phyloP scores from a whole-genome alignment of 345 rosid genomes.

The Populus euphratica region DNA sequence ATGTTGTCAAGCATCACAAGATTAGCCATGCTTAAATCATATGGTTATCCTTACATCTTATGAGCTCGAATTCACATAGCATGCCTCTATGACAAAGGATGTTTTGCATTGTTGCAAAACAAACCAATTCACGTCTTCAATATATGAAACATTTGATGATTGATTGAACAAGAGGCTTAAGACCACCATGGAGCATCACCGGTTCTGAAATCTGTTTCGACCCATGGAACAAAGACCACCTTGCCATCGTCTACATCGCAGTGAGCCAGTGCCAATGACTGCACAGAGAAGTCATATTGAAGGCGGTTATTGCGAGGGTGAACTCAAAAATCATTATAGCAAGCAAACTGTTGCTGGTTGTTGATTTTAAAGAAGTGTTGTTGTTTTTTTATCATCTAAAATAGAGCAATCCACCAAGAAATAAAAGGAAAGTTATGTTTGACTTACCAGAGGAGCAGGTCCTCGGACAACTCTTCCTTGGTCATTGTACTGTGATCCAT shows the following conservation, averaged over 20 bases:
- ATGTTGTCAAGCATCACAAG: not conserved
- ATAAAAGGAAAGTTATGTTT: not conserved
- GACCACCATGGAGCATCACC: constrained; percentile 97
- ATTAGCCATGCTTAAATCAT: not conserved
- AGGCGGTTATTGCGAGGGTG: not conserved
- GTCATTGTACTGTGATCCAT: constrained; percentile 94
- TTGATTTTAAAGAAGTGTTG: not conserved
- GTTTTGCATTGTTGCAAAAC: constrained; percentile 14
- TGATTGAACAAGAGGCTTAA: constrained; percentile 18
- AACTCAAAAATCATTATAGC: not conserved
- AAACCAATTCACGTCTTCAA: not conserved
- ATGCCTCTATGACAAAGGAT: not conserved
- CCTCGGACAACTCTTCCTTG: constrained; percentile 98
- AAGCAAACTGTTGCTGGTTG: not conserved
- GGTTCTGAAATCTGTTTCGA: constrained; percentile 93
- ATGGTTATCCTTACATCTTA: not conserved
- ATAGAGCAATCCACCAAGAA: not conserved
- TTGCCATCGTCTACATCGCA: constrained; percentile 72
- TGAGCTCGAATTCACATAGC: constrained; percentile 5
- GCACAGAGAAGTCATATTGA: constrained; percentile 8
- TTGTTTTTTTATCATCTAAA: not conserved
- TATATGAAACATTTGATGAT: not conserved
- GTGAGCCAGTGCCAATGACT: constrained; percentile 93
- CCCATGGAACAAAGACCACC: constrained; percentile 88
- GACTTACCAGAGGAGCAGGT: constrained; percentile 90